Evolutionary conservation across 768 basidiomycete genomes (phyloP).

Genomic region (Mycena metata): DNA sequence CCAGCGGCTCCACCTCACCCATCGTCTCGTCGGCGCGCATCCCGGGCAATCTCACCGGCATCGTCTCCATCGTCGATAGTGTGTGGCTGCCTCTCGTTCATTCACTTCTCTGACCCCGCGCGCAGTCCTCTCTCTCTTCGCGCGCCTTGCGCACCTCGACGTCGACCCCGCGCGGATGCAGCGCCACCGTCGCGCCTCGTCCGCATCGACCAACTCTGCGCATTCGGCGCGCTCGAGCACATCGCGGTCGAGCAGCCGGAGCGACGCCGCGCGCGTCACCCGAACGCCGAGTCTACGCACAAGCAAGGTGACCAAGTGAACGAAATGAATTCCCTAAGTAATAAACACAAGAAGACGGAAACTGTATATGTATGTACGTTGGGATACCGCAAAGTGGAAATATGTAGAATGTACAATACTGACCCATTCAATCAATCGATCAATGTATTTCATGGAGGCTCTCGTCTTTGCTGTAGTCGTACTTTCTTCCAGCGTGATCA

Average conservation of each 20-base stretch:
- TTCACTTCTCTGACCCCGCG: neutral
- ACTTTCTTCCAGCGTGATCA: too few species aligned
- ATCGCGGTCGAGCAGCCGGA: conserved; percentile 53
- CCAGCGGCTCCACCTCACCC: conserved; percentile 63
- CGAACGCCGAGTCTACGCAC: conserved; percentile 36
- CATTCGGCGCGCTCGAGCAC: conserved; percentile 56
- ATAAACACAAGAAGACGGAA: too few species aligned
- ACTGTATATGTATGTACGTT: conserved; percentile 1
- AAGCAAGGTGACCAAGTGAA: conserved; percentile 9
- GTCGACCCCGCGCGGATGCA: conserved; percentile 85
- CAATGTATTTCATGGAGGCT: too few species aligned
- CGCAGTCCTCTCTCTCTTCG: conserved; percentile 84
- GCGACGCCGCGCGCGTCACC: conserved; percentile 20
- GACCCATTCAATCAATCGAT: neutral
- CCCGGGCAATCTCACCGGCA: conserved; percentile 71
- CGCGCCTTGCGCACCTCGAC: conserved; percentile 78
- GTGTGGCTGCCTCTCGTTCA: conserved; percentile 2
- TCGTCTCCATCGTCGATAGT: conserved; percentile 91
- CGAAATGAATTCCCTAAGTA: neutral
- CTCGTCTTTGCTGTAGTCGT: too few species aligned
- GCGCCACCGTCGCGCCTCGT: conserved; percentile 84
- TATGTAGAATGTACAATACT: neutral
- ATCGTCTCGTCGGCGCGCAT: conserved; percentile 53
- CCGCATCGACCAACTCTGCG: conserved; percentile 72
- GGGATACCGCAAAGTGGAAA: too few species aligned